Evolutionary conservation across 106 monocot species (phyloP).

Genomic region (Allium cepa): DNA sequence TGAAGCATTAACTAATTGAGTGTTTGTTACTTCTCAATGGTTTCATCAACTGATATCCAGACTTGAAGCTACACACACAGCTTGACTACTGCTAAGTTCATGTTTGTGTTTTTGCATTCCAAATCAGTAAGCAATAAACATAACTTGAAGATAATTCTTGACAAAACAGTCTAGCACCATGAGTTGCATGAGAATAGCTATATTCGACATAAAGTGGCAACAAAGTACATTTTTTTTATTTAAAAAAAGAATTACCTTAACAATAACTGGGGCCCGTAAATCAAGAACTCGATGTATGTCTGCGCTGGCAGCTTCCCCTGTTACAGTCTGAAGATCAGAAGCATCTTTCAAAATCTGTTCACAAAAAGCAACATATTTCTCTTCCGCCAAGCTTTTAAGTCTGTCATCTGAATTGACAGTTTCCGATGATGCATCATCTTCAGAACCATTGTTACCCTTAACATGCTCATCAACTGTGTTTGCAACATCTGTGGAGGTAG

Average conservation of each 20-base stretch:
- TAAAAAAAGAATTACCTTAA: conserved; percentile 51
- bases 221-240: background rate
- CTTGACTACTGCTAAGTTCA: no score
- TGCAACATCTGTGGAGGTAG: conserved; percentile 33
- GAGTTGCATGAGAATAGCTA: background rate
- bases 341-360: conserved; percentile 84
- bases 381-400: conserved; percentile 73
- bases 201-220: background rate
- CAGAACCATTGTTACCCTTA: conserved; percentile 8
- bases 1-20: no score
- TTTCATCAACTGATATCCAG: no score
- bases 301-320: conserved; percentile 55
- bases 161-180: no score
- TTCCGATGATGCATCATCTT: conserved; percentile 12
- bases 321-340: conserved; percentile 68
- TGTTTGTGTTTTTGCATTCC: no score
- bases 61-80: no score
- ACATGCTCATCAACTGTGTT: conserved; percentile 10
- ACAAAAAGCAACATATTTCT: conserved; percentile 88
- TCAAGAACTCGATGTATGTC: conserved; percentile 79
- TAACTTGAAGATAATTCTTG: no score
- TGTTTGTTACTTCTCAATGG: no score
- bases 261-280: conserved; percentile 81
- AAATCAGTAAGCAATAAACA: no score
- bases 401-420: conserved; percentile 33